Evolutionary conservation across 2,329 filamentous ascomycete genomes (phyloP), one percentile per base, ranked within the genome.

Genomic region (Parasarocladium wereldwijsianum): DNA sequence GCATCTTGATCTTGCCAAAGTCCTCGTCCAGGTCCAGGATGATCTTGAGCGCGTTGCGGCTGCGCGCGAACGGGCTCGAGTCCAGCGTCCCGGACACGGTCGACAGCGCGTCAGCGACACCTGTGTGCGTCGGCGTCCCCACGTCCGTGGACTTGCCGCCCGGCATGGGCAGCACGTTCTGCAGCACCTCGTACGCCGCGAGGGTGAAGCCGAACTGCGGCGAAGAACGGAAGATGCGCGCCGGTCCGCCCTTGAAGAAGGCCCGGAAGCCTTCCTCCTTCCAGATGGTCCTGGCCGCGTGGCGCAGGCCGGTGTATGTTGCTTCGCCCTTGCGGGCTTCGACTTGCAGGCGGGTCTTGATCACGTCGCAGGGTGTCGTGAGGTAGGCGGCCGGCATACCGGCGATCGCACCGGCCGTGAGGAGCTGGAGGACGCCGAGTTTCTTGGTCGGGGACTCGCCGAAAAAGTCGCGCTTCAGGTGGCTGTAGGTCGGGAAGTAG

Each of bases 121-220:
- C 76, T 32, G 68, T 59, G 5, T 66, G 59, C 38, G 61, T 58
- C 10, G 60, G 55, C 9, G 60, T 55, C 33, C 66, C 55, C 24
- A 70, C 64, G 17, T 56, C 51, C 36, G 64, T 57, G 25, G 59
- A 56, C 24, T 58, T 60, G 26, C 26, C 20, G 31, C 82, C 83
- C 3, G 85, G 84, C 46, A 55, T 51, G 5, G 90, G 90, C 25
- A 96, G 58, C 24, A 75, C 32, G 36, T 64, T 80, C 58, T 94
- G 85, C 29, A 98, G 63, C 21, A 98, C 67, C 56, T 98, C 90
- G 55, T 96, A 98, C 24, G 82, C 81, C 4, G 90, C 90, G 15
- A 98, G 73, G 0, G 90, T 98, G 64, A 96, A 96, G 40, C 90
- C 90, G 52, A 98, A 98, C 51, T 98, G 90, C 11, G 90, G 90